phyloP scores from a whole-genome alignment of 1,284 basidiomycete genomes.

The Cryptococcus sp. region DNA sequence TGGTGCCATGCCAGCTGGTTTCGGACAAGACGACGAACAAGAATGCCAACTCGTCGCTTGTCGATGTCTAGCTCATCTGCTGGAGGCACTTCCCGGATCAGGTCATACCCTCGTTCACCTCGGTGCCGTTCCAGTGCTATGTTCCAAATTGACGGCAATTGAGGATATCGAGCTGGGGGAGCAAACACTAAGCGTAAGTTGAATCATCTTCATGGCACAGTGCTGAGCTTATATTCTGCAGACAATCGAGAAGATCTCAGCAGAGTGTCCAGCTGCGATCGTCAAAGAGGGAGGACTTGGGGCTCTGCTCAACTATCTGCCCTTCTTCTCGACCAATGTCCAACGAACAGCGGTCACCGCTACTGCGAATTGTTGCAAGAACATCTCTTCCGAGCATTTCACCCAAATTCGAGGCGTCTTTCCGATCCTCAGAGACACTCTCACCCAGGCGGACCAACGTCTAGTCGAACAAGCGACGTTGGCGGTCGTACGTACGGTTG shows the following conservation, averaged over 20 bases:
- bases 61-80: slow-evolving; percentile 88
- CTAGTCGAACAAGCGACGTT: slow-evolving; percentile 90
- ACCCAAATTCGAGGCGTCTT: slow-evolving; percentile 81
- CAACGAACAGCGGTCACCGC: slow-evolving; percentile 94
- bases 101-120: slow-evolving; percentile 92
- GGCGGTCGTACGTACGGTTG: slow-evolving; percentile 85
- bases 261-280: slow-evolving; percentile 89
- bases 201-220: not conserved
- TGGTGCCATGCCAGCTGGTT: slow-evolving; percentile 28
- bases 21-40: slow-evolving; percentile 54
- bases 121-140: slow-evolving; percentile 88
- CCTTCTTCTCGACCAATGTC: slow-evolving; percentile 94
- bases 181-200: slow-evolving; percentile 86
- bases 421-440: slow-evolving; percentile 84
- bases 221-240: slow-evolving; percentile 38
- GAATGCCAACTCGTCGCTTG: slow-evolving; percentile 90
- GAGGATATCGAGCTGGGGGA: slow-evolving; percentile 95
- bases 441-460: slow-evolving; percentile 84
- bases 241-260: slow-evolving; percentile 96
- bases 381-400: slow-evolving; percentile 79
- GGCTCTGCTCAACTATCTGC: slow-evolving; percentile 85
- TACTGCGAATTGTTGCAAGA: slow-evolving; percentile 89
- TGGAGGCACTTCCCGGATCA: slow-evolving; percentile 91
- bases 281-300: slow-evolving; percentile 88
- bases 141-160: slow-evolving; percentile 91